Conservation (phyloP, 2,329 filamentous ascomycete genomes). For the Pyrenochaeta sp. region DNA sequence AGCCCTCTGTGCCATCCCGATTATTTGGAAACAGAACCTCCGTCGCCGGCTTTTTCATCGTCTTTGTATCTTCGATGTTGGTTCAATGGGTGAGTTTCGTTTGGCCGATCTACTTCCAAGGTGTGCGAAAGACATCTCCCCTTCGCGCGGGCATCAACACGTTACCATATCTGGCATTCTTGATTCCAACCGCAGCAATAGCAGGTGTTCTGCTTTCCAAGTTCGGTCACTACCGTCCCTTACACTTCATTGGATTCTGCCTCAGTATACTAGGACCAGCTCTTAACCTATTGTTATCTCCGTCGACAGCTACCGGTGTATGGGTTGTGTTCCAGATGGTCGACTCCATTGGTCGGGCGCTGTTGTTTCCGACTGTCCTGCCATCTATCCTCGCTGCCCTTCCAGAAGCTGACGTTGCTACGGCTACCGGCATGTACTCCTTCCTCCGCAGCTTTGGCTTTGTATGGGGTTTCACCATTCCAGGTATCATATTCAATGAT, state of each 20-base stretch:
- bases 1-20: slow-evolving; percentile 12
- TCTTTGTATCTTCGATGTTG: slow-evolving; percentile 10
- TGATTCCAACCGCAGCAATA: slow-evolving; percentile 4
- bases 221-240: slow-evolving; percentile 31
- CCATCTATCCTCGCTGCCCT: slow-evolving; percentile 18
- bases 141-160: slow-evolving; percentile 14
- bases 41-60: slow-evolving; percentile 6
- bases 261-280: slow-evolving; percentile 16
- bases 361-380: slow-evolving; percentile 10
- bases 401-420: slow-evolving; percentile 18
- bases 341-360: slow-evolving; percentile 7
- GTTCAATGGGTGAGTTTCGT: slow-evolving; percentile 12
- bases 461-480: slow-evolving; percentile 30
- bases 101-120: slow-evolving; percentile 30
- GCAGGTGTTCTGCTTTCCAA: slow-evolving; percentile 14
- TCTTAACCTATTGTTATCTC: slow-evolving; percentile 13
- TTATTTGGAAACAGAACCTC: slow-evolving; percentile 26
- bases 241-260: slow-evolving; percentile 8
- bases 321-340: slow-evolving; percentile 27
- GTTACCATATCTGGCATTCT: slow-evolving; percentile 12
- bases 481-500: slow-evolving; percentile 20
- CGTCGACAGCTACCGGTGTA: slow-evolving; percentile 1
- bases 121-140: slow-evolving; percentile 4
- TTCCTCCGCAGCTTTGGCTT: slow-evolving; percentile 29
- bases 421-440: slow-evolving; percentile 11